A percentile compares a stretch with the other conserved stretches of the same genome.
Conservation (phyloP, 164 flowering plant species). For the Brasenia schreberi region DNA sequence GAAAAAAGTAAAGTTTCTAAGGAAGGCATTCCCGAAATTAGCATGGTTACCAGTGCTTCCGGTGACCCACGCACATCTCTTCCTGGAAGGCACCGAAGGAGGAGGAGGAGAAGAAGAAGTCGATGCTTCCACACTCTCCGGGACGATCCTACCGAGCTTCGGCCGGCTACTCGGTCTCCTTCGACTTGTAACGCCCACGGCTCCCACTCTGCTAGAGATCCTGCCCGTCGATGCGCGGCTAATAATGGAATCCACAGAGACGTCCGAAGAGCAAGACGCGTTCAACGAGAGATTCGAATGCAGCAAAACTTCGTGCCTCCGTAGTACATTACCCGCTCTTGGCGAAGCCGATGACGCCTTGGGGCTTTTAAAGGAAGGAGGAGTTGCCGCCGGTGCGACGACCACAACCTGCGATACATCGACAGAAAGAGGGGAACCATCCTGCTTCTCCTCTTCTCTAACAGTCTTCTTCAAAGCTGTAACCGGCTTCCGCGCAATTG, state of each 20-base stretch:
- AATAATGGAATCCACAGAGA: conserved; percentile 49
- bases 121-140: conserved; percentile 10
- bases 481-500: conserved; percentile 25
- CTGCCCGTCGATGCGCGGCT: conserved; percentile 55
- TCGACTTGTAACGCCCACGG: background rate
- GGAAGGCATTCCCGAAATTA: background rate
- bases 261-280: conserved; percentile 61
- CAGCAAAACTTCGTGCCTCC: conserved; percentile 23
- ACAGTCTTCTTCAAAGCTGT: conserved; percentile 17
- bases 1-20: background rate
- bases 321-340: conserved; percentile 14
- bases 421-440: conserved; percentile 1
- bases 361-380: conserved; percentile 8
- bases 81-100: conserved; percentile 23
- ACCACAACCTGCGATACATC: conserved; percentile 7
- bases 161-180: conserved; percentile 1
- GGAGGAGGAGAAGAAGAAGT: background rate
- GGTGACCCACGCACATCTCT: conserved; percentile 80
- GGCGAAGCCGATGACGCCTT: conserved; percentile 10
- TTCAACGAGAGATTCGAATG: conserved; percentile 37
- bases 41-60: conserved; percentile 40
- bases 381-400: conserved; percentile 15
- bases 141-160: conserved; percentile 18
- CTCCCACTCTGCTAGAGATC: conserved; percentile 6
- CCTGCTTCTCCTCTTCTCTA: conserved; percentile 28